Conservation (phyloP, 1,284 basidiomycete species). For the Ceratobasidium sp. region DNA sequence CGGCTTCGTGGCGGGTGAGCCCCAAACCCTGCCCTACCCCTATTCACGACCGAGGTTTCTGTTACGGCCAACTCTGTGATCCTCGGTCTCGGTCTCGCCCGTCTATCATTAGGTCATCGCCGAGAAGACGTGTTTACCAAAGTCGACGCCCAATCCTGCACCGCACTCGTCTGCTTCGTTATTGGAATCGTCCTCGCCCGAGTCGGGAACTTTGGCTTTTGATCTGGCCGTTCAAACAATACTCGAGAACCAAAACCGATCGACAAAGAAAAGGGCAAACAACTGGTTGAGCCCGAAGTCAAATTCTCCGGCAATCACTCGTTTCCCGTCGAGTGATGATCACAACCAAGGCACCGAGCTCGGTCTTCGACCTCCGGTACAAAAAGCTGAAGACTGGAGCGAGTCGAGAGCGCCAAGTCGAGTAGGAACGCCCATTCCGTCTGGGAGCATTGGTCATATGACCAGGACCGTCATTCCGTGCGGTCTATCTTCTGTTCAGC, state of each 20-base stretch:
- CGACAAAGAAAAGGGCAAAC: slow-evolving; percentile 4
- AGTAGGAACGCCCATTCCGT: slow-evolving; percentile 27
- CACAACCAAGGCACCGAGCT: neutral
- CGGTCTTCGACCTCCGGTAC: neutral
- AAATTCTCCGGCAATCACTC: neutral
- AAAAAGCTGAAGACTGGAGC: slow-evolving; percentile 1
- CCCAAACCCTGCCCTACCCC: neutral
- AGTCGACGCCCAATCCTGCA: slow-evolving; percentile 17
- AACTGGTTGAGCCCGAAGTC: neutral
- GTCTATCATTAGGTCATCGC: slow-evolving; percentile 7
- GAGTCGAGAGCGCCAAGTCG: slow-evolving; percentile 25
- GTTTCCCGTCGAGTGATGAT: neutral
- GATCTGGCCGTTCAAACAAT: neutral
- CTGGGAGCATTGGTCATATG: neutral
- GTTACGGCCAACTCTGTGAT: slow-evolving; percentile 20
- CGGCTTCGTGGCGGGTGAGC: slow-evolving; percentile 25
- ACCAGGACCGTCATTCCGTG: neutral
- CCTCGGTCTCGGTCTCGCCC: slow-evolving; percentile 23
- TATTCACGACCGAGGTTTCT: slow-evolving; percentile 4
- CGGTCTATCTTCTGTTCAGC: neutral
- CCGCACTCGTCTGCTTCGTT: slow-evolving; percentile 19
- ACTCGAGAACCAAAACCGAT: neutral
- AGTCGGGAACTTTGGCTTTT: slow-evolving; percentile 11
- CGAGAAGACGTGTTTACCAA: slow-evolving; percentile 22
- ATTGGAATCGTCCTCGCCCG: slow-evolving; percentile 26